Conservation (phyloP, 179 eudicot species). For the Carnegiea gigantea region DNA sequence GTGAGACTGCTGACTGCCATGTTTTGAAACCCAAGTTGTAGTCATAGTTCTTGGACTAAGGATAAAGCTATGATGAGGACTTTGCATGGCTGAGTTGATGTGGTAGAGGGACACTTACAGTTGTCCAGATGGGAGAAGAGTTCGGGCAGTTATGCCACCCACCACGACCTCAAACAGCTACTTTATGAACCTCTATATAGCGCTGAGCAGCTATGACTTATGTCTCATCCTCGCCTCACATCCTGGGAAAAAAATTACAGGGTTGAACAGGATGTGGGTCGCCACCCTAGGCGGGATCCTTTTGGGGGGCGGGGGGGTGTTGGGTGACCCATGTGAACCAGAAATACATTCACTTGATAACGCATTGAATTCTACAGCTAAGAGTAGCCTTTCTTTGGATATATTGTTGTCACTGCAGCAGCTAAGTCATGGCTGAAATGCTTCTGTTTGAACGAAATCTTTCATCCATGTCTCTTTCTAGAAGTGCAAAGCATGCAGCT, state of each 20-base stretch:
- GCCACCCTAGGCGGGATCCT: too few species aligned
- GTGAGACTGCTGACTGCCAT: neutral
- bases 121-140: too few species aligned
- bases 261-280: neutral
- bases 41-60: too few species aligned
- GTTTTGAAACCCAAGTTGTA: neutral
- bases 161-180: too few species aligned
- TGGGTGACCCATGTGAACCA: neutral
- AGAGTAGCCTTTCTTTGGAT: too few species aligned
- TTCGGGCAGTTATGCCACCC: too few species aligned
- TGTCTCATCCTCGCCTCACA: neutral
- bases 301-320: too few species aligned
- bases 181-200: neutral
- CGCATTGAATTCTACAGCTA: too few species aligned
- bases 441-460: constrained; percentile 6
- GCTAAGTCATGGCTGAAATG: neutral
- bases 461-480: neutral
- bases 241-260: too few species aligned
- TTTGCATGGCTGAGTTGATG: too few species aligned
- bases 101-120: neutral
- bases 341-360: neutral
- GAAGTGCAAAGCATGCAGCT: neutral
- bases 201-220: neutral
- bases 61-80: too few species aligned
- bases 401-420: too few species aligned